These are phyloP conservation scores for Phialocephala subalpina DNA, from an alignment of 2,329 filamentous ascomycete genomes.

Conservation along the genomic window DNA sequence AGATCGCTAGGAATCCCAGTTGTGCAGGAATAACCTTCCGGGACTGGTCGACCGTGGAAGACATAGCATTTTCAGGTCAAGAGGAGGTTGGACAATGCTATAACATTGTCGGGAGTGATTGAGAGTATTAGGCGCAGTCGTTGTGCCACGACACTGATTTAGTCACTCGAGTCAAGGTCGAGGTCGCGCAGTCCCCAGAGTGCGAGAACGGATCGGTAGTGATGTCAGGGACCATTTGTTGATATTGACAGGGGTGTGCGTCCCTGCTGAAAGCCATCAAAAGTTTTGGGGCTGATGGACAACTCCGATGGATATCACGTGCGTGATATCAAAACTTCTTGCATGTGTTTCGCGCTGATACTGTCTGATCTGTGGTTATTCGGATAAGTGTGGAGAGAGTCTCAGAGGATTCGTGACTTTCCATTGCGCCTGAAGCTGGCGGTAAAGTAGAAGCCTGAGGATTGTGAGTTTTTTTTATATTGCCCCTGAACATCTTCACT, in stretches of 20 bases:
- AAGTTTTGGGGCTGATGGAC: too few species aligned
- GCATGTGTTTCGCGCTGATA: too few species aligned
- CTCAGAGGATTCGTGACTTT: too few species aligned
- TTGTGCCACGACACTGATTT: neutral
- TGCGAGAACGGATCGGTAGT: neutral
- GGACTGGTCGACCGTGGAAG: slow-evolving; percentile 28
- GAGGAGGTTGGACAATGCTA: neutral
- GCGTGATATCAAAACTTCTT: neutral
- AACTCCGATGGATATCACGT: neutral
- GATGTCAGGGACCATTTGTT: slow-evolving; percentile 5
- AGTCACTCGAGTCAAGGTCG: slow-evolving; percentile 4
- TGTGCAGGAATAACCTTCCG: slow-evolving; percentile 68
- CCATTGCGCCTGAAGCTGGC: too few species aligned
- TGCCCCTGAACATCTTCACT: too few species aligned
- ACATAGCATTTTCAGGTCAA: slow-evolving; percentile 38
- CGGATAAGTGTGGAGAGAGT: neutral
- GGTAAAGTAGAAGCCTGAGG: too few species aligned
- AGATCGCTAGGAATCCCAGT: slow-evolving; percentile 91
- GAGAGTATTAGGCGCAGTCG: neutral
- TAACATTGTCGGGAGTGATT: neutral
- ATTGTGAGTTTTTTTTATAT: too few species aligned
- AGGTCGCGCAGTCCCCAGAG: neutral
- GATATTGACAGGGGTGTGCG: slow-evolving; percentile 5
- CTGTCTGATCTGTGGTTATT: neutral
- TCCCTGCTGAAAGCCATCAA: neutral